Evolutionary conservation across 2,329 filamentous ascomycete genomes (phyloP), one percentile per base, ranked within the genome.

Genomic region (Gliomastix tumulicola): DNA sequence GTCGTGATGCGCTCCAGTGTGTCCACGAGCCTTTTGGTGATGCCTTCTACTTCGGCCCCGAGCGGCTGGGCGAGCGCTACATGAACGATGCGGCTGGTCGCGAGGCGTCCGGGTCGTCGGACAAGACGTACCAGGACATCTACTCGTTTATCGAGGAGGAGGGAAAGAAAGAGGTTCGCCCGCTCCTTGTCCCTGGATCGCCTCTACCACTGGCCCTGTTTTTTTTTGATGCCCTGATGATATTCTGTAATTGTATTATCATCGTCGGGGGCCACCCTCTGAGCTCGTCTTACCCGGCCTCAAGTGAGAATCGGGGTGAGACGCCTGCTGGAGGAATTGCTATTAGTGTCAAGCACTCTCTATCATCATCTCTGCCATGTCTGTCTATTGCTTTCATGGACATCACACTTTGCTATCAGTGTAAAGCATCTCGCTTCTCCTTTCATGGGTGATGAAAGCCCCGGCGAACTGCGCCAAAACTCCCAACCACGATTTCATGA

Each of bases 1-100:
- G 88, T 48, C 76, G 77, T 49, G 82, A 94, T 54, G 80, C 73
- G 37, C 74, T 97, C 41, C 72, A 82, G 51, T 94, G 87, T 57
- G 72, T 92, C 49, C 92, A 97, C 60, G 92, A 98, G 66, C 92
- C 92, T 6, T 97, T 97, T 62, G 90, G 90, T 37, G 92, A 97
- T 63, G 85, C 89, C 42, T 97, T 90, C 57, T 97, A 97, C 67
- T 97, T 84, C 55, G 90, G 92, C 36, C 89, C 90, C 7, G 92
- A 98, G 65, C 76, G 87, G 49, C 72, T 97, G 49, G 82, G 84
- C 52, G 67, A 76, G 36, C 79, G 92, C 50, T 98, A 87, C 56
- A 81, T 82, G 53, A 58, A 83, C 31, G 85, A 95, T 45, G 60
- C 61, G 35, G 60, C 62, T 28, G 59, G 62, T 22, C 68, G 79